Evolutionary conservation across 140 eudicot species (phyloP), one percentile per base, ranked within the genome.

Genomic region (Senecio squalidus): DNA sequence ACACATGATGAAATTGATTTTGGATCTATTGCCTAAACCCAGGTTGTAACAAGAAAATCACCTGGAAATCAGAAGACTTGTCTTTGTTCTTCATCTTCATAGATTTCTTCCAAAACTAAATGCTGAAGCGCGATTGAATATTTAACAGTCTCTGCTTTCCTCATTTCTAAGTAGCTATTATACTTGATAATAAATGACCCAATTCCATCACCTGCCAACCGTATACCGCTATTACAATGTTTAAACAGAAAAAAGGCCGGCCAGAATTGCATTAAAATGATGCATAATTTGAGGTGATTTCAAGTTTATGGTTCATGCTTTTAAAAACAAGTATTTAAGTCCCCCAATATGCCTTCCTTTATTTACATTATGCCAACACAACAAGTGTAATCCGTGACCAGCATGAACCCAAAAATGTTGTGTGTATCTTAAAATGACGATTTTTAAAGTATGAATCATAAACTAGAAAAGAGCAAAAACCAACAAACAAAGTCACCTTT

Each of bases 401-500:
- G 49, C 24, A 46, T 46, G 24, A 46, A 46, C 53, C 53, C 53
- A 16, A 46, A 16, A 21, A n/a, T n/a, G 14, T 6, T 16, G 53
- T 20, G 16, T 20, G 53, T 13, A 6, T 7, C 53, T 5, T 16
- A 1, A 46, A 34, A 11, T 21, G 28, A 15, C 2, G 67, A 5
- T 26, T 45, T 46, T 29, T 5, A 5, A 61, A 26, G 26, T 27
- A 41, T 60, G 46, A 30, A 20, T 27, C 30, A 46, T 45, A 62
- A 45, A 62, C 13, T 4, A 25, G 41, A 27, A 25, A 15, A 4
- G 16, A 24, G 16, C 51, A 16, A 41, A 28, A 50, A 60, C 38
- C 39, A 21, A n/a, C n/a, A 38, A 60, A 6, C 2, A 53, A 44
- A 41, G 31, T 21, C 52, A 86, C 95, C 90, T 86, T 69, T 80